These are phyloP conservation scores for Eucalyptus tenuipes DNA, from an alignment of 345 rosid genomes.

Conservation along the genomic window DNA sequence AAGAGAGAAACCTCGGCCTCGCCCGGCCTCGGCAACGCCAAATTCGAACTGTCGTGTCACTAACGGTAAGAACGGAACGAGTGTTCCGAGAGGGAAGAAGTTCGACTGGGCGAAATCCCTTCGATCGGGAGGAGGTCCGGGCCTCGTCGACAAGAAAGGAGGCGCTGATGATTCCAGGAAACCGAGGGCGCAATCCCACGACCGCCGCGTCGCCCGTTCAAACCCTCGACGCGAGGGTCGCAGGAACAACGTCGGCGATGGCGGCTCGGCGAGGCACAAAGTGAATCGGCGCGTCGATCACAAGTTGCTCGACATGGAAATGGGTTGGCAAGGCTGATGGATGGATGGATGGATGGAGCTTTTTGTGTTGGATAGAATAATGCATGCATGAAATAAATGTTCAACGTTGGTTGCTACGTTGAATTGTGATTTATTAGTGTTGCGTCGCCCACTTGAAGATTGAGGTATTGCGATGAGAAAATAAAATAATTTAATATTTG, in stretches of 20 bases:
- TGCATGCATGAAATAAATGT: neutral
- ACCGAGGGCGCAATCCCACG: neutral
- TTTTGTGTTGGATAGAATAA: neutral
- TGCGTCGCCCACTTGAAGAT: neutral
- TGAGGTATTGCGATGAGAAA: neutral
- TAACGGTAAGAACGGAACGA: neutral
- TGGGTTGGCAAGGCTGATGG: slow-evolving; percentile 28
- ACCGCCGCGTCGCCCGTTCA: neutral
- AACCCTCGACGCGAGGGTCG: neutral
- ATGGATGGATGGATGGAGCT: neutral
- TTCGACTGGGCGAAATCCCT: slow-evolving; percentile 41
- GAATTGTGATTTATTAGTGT: neutral
- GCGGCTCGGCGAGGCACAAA: neutral
- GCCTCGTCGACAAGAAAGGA: neutral
- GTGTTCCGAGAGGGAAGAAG: slow-evolving; percentile 1
- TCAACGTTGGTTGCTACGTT: neutral
- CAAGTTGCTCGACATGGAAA: slow-evolving; percentile 2
- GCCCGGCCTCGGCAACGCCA: neutral
- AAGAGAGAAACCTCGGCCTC: neutral
- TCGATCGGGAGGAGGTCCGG: slow-evolving; percentile 10
- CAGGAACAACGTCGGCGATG: neutral
- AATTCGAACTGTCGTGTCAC: neutral
- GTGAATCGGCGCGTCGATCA: neutral
- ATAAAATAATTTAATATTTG: neutral
- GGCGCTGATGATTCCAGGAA: neutral